phyloP scores from a whole-genome alignment of 306 rosid species.

The Elaeagnus macrophylla region DNA sequence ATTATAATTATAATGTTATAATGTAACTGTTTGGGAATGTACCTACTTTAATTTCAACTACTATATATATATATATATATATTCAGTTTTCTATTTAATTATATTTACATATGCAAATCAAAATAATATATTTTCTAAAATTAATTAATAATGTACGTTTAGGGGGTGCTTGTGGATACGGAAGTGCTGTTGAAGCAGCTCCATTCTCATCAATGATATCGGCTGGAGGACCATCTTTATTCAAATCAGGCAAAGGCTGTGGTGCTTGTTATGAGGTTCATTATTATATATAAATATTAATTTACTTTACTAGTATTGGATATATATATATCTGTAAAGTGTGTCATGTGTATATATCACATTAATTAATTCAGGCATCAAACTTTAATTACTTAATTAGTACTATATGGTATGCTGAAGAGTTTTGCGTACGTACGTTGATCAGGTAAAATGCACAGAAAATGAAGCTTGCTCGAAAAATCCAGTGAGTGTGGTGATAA shows the following conservation, averaged over 20 bases:
- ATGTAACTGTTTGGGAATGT: neutral
- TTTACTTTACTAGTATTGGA: no score
- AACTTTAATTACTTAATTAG: neutral
- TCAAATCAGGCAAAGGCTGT: slow-evolving; percentile 53
- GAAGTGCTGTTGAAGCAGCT: slow-evolving; percentile 35
- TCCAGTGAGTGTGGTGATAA: slow-evolving; percentile 49
- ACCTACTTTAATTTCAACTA: neutral
- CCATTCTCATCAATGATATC: slow-evolving; percentile 55
- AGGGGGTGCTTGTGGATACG: slow-evolving; percentile 90
- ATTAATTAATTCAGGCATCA: neutral
- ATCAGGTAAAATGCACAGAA: slow-evolving; percentile 58
- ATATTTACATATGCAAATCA: neutral
- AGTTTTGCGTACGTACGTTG: neutral
- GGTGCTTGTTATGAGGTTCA: slow-evolving; percentile 89
- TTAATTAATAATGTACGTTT: neutral
- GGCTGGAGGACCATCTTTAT: slow-evolving; percentile 60
- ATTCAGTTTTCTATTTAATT: no score
- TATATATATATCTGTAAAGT: no score
- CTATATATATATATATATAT: neutral
- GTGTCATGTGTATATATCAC: neutral
- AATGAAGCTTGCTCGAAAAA: slow-evolving; percentile 48
- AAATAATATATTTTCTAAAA: neutral
- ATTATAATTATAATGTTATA: no score
- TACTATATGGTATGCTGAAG: neutral
- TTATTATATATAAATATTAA: no score